phyloP scores from a whole-genome alignment of 75 land plant genomes.

The Gnetum montanum region DNA sequence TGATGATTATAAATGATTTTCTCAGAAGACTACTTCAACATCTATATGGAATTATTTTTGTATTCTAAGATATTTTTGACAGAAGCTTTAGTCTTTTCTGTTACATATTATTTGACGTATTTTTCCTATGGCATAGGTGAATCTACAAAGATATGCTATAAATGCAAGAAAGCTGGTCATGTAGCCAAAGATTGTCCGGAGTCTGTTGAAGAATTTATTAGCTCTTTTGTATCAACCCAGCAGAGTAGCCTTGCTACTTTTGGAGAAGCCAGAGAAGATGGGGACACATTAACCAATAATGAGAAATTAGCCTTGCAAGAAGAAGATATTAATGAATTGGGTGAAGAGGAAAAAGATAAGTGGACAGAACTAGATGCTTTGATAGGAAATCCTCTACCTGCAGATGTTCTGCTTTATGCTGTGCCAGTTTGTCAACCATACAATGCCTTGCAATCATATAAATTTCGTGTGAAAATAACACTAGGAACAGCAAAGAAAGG shows the following conservation, averaged over 20 bases:
- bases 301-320: conserved; percentile 45
- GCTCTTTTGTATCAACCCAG: no score
- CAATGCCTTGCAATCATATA: conserved; percentile 75
- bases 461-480: conserved; percentile 90
- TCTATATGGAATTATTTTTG: no score
- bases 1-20: no score
- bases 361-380: conserved; percentile 81
- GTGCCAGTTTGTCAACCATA: conserved; percentile 97
- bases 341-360: conserved; percentile 78
- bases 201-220: conserved; percentile 13
- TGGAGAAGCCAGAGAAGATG: no score
- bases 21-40: no score
- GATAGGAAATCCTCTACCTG: conserved; percentile 76
- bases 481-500: conserved; percentile 92
- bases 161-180: conserved; percentile 86
- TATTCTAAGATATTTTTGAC: no score
- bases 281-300: neutral
- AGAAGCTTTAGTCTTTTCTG: no score
- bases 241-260: no score
- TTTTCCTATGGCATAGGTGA: no score
- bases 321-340: conserved; percentile 77
- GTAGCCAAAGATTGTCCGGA: conserved; percentile 77
- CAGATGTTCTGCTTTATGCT: conserved; percentile 86
- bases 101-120: no score
- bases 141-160: conserved; percentile 71